phyloP scores from a whole-genome alignment of 768 basidiomycete genomes.

The Boletus rubroflammeus region DNA sequence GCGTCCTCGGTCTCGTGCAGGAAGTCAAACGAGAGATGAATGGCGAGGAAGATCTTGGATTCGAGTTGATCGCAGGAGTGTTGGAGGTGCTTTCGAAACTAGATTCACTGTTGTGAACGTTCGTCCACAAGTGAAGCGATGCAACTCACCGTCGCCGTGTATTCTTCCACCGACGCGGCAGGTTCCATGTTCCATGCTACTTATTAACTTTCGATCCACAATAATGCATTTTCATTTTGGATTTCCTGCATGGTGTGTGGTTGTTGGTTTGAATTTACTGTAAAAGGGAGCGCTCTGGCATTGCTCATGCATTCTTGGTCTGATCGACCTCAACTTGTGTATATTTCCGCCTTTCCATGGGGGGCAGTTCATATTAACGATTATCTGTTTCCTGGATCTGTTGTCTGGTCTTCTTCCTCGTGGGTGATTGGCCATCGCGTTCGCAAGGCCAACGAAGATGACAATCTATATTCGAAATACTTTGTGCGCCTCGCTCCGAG shows the following conservation, averaged over 20 bases:
- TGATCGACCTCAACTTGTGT: neutral
- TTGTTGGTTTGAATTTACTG: neutral
- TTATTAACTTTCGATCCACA: constrained; percentile 1
- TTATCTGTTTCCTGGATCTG: too few relatives aligned
- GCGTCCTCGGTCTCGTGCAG: constrained; percentile 67
- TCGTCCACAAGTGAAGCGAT: neutral
- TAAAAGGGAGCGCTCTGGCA: neutral
- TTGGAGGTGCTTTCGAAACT: constrained; percentile 90
- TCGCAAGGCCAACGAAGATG: too few relatives aligned
- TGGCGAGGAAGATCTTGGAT: constrained; percentile 75
- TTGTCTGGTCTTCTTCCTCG: too few relatives aligned
- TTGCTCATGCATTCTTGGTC: neutral
- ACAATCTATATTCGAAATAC: too few relatives aligned
- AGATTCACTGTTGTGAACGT: constrained; percentile 54
- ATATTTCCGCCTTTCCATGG: neutral
- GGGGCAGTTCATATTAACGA: too few relatives aligned
- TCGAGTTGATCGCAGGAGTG: constrained; percentile 91
- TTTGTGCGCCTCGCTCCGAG: neutral
- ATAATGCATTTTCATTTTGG: constrained; percentile 9
- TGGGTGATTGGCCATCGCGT: too few relatives aligned
- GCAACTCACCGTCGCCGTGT: neutral
- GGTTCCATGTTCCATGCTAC: constrained; percentile 4
- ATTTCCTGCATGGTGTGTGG: neutral
- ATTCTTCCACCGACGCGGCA: neutral
- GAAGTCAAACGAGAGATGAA: constrained; percentile 72